These are phyloP conservation scores for Ceratobasidium sp. DNA, from an alignment of 1,284 basidiomycete species.

Conservation along the genomic window DNA sequence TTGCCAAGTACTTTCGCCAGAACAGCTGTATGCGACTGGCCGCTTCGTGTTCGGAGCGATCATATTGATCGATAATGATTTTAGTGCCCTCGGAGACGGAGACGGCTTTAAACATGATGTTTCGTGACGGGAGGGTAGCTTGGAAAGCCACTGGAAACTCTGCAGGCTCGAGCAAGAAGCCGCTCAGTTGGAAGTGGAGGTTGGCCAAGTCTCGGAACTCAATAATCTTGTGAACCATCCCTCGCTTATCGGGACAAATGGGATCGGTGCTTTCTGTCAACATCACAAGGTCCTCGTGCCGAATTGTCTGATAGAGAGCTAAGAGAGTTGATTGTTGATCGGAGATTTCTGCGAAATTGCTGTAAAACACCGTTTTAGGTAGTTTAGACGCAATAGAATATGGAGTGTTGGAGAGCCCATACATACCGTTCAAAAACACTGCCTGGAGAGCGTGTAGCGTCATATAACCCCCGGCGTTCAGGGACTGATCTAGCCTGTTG, in stretches of 20 bases:
- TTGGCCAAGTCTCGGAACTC: not conserved
- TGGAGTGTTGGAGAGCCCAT: not conserved
- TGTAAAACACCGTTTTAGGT: no score
- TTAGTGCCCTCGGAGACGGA: not conserved
- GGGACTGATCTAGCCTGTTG: not conserved
- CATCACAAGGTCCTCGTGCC: slow-evolving; percentile 28
- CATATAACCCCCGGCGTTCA: no score
- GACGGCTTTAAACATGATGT: not conserved
- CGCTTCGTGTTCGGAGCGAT: not conserved
- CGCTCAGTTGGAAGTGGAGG: not conserved
- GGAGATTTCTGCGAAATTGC: not conserved
- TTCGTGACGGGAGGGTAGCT: no score
- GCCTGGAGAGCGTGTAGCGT: not conserved
- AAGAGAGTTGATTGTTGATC: slow-evolving; percentile 3
- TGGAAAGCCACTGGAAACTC: no score
- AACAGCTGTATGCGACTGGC: not conserved
- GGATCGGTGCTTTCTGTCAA: not conserved
- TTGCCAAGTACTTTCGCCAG: not conserved
- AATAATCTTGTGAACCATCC: not conserved
- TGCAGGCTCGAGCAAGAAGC: no score
- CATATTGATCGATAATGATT: not conserved
- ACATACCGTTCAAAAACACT: not conserved
- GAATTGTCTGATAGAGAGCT: not conserved
- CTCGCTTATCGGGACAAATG: not conserved
- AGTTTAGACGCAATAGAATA: not conserved